Percentiles rank a stretch among this genome's conserved stretches.
phyloP scores from a whole-genome alignment of 176 grass and related monocot genomes.

The Oryza glaberrima region DNA sequence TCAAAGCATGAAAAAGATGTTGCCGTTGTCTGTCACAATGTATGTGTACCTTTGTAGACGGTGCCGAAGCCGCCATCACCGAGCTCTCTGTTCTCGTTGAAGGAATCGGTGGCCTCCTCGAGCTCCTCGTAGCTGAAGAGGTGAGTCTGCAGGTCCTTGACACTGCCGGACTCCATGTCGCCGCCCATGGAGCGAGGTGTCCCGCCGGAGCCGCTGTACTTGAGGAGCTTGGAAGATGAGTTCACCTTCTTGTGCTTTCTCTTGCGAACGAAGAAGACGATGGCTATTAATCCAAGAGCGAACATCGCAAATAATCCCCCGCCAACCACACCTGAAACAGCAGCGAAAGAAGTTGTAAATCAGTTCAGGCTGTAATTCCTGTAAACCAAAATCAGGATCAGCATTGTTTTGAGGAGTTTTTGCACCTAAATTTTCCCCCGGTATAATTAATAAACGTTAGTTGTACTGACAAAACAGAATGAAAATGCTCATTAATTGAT shows the following conservation, averaged over 20 bases:
- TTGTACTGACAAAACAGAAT: not conserved
- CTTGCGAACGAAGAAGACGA: constrained; percentile 38
- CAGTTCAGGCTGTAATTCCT: not conserved
- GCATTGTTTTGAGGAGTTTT: not conserved
- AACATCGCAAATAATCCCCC: not conserved
- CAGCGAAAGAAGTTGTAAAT: not conserved
- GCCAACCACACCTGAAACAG: constrained; percentile 34
- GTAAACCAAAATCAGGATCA: not conserved
- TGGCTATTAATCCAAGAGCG: not conserved
- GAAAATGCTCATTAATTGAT: not conserved
- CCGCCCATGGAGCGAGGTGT: constrained; percentile 42
- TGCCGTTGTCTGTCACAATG: not conserved
- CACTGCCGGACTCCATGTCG: constrained; percentile 57
- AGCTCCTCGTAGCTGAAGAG: constrained; percentile 87
- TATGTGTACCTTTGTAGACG: constrained; percentile 81
- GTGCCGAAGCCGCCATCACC: constrained; percentile 93
- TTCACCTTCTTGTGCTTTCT: constrained; percentile 43
- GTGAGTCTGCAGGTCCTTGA: constrained; percentile 45
- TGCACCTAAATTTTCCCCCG: not conserved
- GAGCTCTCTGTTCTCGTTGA: constrained; percentile 64
- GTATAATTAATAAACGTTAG: not conserved
- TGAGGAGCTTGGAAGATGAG: constrained; percentile 65
- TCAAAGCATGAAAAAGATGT: not conserved
- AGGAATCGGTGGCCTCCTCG: constrained; percentile 70
- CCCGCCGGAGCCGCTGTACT: constrained; percentile 44